phyloP scores from a whole-genome alignment of 78 protist species.

The Emiliania huxleyi region DNA sequence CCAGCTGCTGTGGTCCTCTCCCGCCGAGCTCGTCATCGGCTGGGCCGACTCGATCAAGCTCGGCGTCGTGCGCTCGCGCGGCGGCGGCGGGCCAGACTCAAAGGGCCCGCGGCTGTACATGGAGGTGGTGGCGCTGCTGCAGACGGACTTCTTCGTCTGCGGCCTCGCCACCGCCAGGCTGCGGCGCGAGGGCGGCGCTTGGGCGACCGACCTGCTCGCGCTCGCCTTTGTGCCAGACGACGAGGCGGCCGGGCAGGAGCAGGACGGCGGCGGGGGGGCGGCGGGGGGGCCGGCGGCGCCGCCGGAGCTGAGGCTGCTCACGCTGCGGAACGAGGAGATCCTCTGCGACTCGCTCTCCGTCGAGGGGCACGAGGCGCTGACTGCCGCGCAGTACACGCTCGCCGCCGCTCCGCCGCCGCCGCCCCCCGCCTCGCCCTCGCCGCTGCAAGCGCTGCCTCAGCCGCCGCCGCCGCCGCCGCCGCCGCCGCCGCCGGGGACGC shows the following conservation, averaged over 20 bases:
- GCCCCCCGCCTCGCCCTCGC: too few relatives aligned
- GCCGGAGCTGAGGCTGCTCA: neutral
- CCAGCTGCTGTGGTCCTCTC: conserved; percentile 70
- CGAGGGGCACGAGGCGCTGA: neutral
- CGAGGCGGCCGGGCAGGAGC: neutral
- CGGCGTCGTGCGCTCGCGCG: neutral
- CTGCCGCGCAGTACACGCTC: neutral
- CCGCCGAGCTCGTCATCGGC: conserved; percentile 21
- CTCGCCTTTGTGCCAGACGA: neutral
- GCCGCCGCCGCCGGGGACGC: neutral
- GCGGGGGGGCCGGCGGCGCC: neutral
- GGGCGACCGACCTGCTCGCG: neutral
- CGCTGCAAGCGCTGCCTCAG: neutral
- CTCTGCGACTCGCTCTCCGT: neutral
- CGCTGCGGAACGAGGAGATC: neutral
- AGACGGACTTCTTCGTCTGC: neutral
- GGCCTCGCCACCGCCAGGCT: neutral
- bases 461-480: neutral
- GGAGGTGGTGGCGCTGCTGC: neutral
- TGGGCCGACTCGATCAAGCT: conserved; percentile 15
- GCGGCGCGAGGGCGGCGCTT: neutral
- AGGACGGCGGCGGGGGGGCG: neutral
- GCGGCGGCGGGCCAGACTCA: neutral
- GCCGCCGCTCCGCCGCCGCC: neutral
- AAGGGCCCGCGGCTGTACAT: neutral